Evolutionary conservation across 139 green algal genomes (phyloP).

Genomic region (Chlamydomonas asymmetrica): DNA sequence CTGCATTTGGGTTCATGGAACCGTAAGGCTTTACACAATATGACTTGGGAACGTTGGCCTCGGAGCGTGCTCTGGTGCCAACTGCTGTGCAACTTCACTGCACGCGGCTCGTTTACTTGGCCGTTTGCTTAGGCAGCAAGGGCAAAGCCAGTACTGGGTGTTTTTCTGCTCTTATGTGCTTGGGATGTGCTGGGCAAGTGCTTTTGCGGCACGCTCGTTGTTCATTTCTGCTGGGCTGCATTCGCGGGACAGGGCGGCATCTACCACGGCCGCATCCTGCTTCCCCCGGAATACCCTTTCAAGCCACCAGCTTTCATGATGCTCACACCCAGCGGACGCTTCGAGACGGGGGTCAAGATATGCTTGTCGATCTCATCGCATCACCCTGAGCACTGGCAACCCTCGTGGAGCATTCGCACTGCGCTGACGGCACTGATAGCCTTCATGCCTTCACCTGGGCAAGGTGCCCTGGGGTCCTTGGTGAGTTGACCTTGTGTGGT

Average conservation of each 20-base stretch:
- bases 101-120: too few species aligned
- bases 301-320: constrained; percentile 96
- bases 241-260: constrained; percentile 94
- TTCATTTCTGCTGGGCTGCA: too few species aligned
- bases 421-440: constrained; percentile 91
- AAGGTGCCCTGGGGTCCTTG: constrained; percentile 89
- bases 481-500: constrained; percentile 30
- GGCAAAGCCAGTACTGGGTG: too few species aligned
- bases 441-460: constrained; percentile 92
- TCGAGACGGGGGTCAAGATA: constrained; percentile 87
- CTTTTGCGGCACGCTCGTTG: too few species aligned
- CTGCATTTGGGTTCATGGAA: too few species aligned
- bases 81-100: too few species aligned
- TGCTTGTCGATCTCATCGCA: constrained; percentile 95
- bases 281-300: constrained; percentile 97
- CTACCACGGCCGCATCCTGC: constrained; percentile 96
- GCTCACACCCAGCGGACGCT: constrained; percentile 91
- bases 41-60: too few species aligned
- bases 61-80: too few species aligned
- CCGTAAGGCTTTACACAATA: too few species aligned
- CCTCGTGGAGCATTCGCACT: constrained; percentile 93
- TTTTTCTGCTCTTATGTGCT: too few species aligned
- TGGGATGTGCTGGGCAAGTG: too few species aligned
- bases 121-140: too few species aligned
- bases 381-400: constrained; percentile 98